Evolutionary conservation across 306 rosid genomes (phyloP), one percentile per base, ranked within the genome.

Genomic region (Elaeagnus macrophylla): DNA sequence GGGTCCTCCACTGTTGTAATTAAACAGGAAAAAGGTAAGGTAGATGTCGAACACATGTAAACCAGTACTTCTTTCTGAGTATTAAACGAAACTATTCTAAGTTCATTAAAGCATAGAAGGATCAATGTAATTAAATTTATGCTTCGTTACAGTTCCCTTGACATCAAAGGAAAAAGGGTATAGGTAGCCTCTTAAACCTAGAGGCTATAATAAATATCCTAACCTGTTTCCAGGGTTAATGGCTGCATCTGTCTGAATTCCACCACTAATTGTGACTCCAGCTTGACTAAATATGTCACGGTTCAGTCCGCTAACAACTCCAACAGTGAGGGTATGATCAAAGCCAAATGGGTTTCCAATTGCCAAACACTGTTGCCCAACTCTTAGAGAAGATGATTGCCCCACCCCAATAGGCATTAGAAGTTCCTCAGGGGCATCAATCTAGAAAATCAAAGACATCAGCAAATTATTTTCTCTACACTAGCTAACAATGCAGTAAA

Each of bases 281-380:
- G 89, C 67, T 76, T 82, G 85, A 77, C 99, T 84, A 48, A 74
- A 82, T 48, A 91, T 87, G 67, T 91, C 99, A 53, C 96, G 83
- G 47, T 91, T 77, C 59, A 91, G 77, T 62, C 99, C 96, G n/a
- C 99, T 84, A 12, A 91, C 78, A 45, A 91, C 93, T 38, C 97
- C 97, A 52, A 82, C 96, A 9, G 99, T 87, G 57, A 91, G 95
- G 53, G 99, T 87, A 60, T 91, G 99, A 80, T 87, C 96, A 44
- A 91, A 91, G 52, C 99, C 99, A 73, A 91, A 91, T 16, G 99
- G 99, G 68, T 91, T 91, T 61, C 99, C 99, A 65, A 87, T 91
- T 51, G 99, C 95, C 80, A 91, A 82, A 74, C 96, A 91, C 70
- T 84, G 95, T 62, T 84, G 99, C 46, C 99, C 99, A 32, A 91